Base-by-base conservation (phyloP, 2,329 filamentous ascomycete species). In the Paecilomyces niveus region DNA sequence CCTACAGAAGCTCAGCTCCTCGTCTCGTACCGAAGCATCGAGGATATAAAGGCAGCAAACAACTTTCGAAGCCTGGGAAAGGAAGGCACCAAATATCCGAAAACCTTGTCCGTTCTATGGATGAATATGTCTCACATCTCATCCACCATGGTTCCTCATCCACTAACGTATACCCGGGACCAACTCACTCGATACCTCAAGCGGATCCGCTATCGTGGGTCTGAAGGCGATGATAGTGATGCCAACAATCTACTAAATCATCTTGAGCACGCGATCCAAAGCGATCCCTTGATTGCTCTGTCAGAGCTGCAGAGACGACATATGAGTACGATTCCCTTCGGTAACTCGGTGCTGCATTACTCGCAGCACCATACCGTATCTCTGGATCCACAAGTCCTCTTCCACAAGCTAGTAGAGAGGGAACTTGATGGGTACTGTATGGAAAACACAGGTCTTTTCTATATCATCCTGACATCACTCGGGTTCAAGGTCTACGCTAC, bases 401-500 rank as follows among this genome's bases (percentile, higher is more conserved):
- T 78, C 66, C 72, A 77, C 50, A 85, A 85, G 65, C 74, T 86
- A 33, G 78, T 81, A 1, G 73, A 69, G 53, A 69, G 78, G 53
- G 75, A 76, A 4, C 69, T 81, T 32, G 83, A 84, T 26, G 84
- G 84, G 1, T 85, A 85, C 60, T 86, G 83, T 66, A 84, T 86
- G 81, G 83, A 86, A 68, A 83, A 80, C 62, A 84, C 84, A 53
- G 69, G 72, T 3, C 70, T 86, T 32, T 80, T 86, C 59, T 78
- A 75, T 6, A 77, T 75, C 3, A 70, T 85, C 11, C 65, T 86
- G 53, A 72, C 76, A 50, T 80, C 76, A 0, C 64, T 86, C 35
- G 83, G 82, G 0, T 85, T 79, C 58, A 60, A 66, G 8, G 78
- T 82, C 0, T 86, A 85, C 66, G 76, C 81, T 0, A 78, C 80